Percentiles rank a stretch among this genome's conserved stretches.
These are phyloP conservation scores for Nannizziopsis barbatae DNA, from an alignment of 2,329 filamentous ascomycete species.

Conservation along the genomic window DNA sequence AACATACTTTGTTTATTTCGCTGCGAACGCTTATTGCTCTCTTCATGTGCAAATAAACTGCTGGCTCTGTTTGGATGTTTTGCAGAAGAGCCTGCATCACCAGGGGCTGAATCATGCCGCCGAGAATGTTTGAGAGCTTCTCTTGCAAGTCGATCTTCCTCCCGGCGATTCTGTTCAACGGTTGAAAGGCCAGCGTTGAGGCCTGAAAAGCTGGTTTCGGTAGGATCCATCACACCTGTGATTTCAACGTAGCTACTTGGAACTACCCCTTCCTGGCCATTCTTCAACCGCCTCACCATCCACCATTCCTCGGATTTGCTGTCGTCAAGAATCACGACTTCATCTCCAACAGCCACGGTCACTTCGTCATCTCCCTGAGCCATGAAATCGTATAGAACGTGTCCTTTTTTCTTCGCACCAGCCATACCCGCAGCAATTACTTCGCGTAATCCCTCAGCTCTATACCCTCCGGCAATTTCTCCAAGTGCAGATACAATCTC, in stretches of 20 bases:
- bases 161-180: constrained; percentile 64
- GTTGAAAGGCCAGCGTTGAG: constrained; percentile 52
- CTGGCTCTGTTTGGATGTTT: constrained; percentile 66
- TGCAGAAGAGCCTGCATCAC: constrained; percentile 67
- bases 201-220: constrained; percentile 42
- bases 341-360: constrained; percentile 77
- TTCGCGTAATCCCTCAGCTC: constrained; percentile 70
- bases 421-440: constrained; percentile 71
- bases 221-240: constrained; percentile 52
- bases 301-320: constrained; percentile 95
- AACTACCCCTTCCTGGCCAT: constrained; percentile 88
- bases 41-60: constrained; percentile 58
- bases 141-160: constrained; percentile 74
- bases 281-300: constrained; percentile 84
- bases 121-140: constrained; percentile 58
- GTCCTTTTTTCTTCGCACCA: constrained; percentile 64
- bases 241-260: constrained; percentile 94
- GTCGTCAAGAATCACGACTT: constrained; percentile 83
- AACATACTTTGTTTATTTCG: constrained; percentile 56
- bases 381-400: constrained; percentile 89
- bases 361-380: constrained; percentile 95
- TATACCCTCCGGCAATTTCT: constrained; percentile 75
- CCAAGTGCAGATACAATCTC: constrained; percentile 83
- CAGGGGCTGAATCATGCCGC: constrained; percentile 42
- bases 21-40: constrained; percentile 61